phyloP scores from a whole-genome alignment of 2,329 filamentous ascomycete species.

The Colletotrichum coccodes region DNA sequence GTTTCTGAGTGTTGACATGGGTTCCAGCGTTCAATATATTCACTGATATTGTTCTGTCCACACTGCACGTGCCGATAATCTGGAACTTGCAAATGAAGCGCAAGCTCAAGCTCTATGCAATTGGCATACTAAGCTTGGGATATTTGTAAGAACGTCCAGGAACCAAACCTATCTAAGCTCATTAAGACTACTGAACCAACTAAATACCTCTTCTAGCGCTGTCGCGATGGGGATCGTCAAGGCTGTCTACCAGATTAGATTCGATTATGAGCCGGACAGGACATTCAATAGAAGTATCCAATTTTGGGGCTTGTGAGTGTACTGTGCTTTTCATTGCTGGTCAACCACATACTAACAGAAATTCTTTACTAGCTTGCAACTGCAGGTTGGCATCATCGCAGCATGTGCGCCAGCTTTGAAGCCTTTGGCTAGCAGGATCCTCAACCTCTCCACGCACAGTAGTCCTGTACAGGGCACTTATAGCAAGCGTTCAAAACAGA shows the following conservation, averaged over 20 bases:
- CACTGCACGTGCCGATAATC: slow-evolving; percentile 52
- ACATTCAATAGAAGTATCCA: slow-evolving; percentile 43
- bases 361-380: slow-evolving; percentile 45
- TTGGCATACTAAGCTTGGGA: slow-evolving; percentile 52
- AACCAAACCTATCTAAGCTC: no score
- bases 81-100: slow-evolving; percentile 50
- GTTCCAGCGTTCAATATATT: slow-evolving; percentile 49
- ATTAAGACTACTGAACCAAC: not conserved
- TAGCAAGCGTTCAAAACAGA: not conserved
- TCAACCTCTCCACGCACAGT: slow-evolving; percentile 35
- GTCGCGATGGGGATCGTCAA: slow-evolving; percentile 52
- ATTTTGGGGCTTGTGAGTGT: slow-evolving; percentile 46
- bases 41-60: slow-evolving; percentile 53
- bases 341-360: slow-evolving; percentile 30
- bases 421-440: slow-evolving; percentile 43
- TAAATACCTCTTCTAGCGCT: slow-evolving; percentile 38
- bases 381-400: slow-evolving; percentile 51
- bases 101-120: slow-evolving; percentile 49
- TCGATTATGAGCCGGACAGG: slow-evolving; percentile 38
- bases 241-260: slow-evolving; percentile 46
- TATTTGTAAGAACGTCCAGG: slow-evolving; percentile 53
- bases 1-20: not conserved
- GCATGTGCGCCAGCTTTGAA: slow-evolving; percentile 50
- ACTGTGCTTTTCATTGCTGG: not conserved
- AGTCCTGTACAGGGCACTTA: not conserved